These are phyloP conservation scores for Fusarium paranaense DNA, from an alignment of 2,329 filamentous ascomycete species.

Conservation along the genomic window DNA sequence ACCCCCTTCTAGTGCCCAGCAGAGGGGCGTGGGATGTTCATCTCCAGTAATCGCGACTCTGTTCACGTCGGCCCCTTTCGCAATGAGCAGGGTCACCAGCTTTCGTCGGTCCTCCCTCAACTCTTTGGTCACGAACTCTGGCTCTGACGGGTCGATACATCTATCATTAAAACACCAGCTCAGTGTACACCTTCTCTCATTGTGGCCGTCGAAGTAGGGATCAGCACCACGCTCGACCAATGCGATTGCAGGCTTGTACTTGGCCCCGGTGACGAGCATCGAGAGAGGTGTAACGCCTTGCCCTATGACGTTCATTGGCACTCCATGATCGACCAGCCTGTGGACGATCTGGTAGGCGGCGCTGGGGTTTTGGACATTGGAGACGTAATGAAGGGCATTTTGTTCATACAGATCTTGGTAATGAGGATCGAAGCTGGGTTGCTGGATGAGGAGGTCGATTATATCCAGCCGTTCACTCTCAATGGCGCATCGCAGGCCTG, in stretches of 20 bases:
- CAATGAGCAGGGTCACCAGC: neutral
- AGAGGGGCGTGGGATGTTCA: neutral
- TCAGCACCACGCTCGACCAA: constrained; percentile 6
- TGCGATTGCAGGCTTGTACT: neutral
- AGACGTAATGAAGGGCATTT: neutral
- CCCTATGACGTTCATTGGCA: neutral
- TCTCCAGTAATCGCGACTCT: neutral
- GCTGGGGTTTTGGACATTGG: neutral
- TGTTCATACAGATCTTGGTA: neutral
- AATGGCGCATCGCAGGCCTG: constrained; percentile 1
- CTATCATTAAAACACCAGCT: neutral
- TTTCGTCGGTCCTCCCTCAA: neutral
- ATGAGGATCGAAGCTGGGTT: neutral
- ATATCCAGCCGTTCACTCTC: neutral
- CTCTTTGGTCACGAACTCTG: neutral
- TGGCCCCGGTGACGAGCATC: neutral
- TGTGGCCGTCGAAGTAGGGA: neutral
- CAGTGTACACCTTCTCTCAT: neutral
- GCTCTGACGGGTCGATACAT: neutral
- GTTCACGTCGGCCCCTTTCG: constrained; percentile 1
- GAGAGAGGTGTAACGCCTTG: neutral
- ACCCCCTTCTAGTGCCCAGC: neutral
- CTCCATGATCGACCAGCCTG: neutral
- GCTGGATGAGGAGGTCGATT: neutral
- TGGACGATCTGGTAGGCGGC: neutral